Evolutionary conservation across 345 rosid species (phyloP).

Genomic region (Schrenkiella parvula): DNA sequence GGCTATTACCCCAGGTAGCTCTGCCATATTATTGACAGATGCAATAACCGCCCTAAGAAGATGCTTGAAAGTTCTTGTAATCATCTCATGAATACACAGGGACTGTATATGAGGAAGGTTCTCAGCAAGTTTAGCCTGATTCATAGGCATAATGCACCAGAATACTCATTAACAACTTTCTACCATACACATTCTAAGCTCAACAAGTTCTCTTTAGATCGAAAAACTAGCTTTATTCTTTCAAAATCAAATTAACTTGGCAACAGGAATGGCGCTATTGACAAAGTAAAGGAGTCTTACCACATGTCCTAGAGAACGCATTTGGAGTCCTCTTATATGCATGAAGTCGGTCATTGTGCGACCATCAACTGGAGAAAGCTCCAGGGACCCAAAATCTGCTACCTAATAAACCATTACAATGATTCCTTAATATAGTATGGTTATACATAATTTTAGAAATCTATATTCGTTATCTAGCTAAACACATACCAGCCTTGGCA

Average conservation of each 20-base stretch:
- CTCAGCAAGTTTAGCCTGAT: slow-evolving; percentile 90
- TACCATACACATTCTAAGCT: not conserved
- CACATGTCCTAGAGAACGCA: slow-evolving; percentile 83
- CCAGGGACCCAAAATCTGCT: slow-evolving; percentile 91
- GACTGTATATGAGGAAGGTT: slow-evolving; percentile 92
- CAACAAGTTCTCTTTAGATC: slow-evolving; percentile 4
- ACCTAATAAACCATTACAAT: slow-evolving; percentile 46
- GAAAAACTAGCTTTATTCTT: not conserved
- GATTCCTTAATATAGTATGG: slow-evolving; percentile 1
- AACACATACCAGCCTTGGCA: slow-evolving; percentile 85
- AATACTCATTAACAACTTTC: not conserved
- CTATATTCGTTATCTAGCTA: not conserved
- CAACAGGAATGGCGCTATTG: not conserved
- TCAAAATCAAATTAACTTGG: slow-evolving; percentile 2
- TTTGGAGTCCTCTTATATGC: slow-evolving; percentile 94
- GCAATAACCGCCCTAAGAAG: slow-evolving; percentile 83
- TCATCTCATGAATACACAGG: slow-evolving; percentile 91
- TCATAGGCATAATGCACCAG: slow-evolving; percentile 8
- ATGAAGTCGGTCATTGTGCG: slow-evolving; percentile 93
- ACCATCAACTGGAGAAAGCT: slow-evolving; percentile 98
- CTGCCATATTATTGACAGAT: slow-evolving; percentile 52
- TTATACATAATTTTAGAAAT: slow-evolving; percentile 23
- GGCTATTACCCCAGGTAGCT: slow-evolving; percentile 67
- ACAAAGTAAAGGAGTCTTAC: slow-evolving; percentile 40
- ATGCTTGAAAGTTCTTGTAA: slow-evolving; percentile 84